These are phyloP conservation scores for Sphaceloma murrayae DNA, from an alignment of 2,329 filamentous ascomycete genomes.

Conservation along the genomic window DNA sequence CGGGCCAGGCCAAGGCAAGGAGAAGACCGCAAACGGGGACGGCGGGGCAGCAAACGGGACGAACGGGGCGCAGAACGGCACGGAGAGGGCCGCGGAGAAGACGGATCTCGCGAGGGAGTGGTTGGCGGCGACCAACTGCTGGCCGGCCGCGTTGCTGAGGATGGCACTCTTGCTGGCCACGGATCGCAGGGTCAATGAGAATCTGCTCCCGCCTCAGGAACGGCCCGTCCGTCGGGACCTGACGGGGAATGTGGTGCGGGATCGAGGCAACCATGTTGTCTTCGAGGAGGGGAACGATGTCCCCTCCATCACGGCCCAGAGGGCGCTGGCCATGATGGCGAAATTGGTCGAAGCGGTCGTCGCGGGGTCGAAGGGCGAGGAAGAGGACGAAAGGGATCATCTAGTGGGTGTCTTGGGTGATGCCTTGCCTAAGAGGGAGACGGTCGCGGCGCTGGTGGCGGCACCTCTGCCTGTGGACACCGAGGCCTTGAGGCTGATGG, in stretches of 20 bases:
- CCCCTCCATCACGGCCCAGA: conserved; percentile 32
- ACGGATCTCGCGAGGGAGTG: conserved; percentile 61
- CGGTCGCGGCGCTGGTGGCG: conserved; percentile 8
- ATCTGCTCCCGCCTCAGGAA: conserved; percentile 1
- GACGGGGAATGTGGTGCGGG: conserved; percentile 25
- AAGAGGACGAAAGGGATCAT: background rate
- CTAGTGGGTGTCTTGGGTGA: too few species aligned
- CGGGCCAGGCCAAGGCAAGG: too few species aligned
- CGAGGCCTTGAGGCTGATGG: conserved; percentile 12
- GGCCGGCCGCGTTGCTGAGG: conserved; percentile 68
- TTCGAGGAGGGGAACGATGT: conserved; percentile 14
- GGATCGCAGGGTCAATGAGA: conserved; percentile 15
- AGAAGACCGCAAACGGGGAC: too few species aligned
- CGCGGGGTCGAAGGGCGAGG: conserved; percentile 11
- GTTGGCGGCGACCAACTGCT: conserved; percentile 75
- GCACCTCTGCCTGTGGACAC: conserved; percentile 8
- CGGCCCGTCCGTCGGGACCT: conserved; percentile 25
- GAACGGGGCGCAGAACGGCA: too few species aligned
- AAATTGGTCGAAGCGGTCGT: conserved; percentile 38
- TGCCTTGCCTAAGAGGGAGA: conserved; percentile 7
- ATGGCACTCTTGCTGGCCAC: conserved; percentile 59
- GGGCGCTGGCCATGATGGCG: conserved; percentile 39
- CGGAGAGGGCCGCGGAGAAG: too few species aligned
- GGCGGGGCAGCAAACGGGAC: too few species aligned
- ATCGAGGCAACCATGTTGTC: conserved; percentile 23